Evolutionary conservation across 2,329 filamentous ascomycete species (phyloP).

Genomic region (Neofusicoccum sp.): DNA sequence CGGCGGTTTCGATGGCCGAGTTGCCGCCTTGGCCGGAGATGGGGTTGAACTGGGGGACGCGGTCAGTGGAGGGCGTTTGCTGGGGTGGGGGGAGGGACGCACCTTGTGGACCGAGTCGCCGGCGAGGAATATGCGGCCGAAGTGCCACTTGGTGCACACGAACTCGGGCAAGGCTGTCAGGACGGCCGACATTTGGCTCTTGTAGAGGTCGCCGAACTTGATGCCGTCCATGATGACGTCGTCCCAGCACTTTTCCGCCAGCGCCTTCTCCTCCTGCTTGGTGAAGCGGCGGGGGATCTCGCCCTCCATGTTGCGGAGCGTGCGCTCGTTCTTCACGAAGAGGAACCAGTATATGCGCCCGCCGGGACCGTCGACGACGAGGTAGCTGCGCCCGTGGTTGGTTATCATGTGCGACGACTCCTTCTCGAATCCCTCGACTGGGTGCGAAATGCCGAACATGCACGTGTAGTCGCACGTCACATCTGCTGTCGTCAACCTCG

Average conservation of each 20-base stretch:
- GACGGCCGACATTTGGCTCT: conserved; percentile 23
- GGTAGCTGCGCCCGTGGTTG: conserved; percentile 21
- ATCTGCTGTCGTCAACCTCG: background rate
- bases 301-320: conserved; percentile 21
- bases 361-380: conserved; percentile 22
- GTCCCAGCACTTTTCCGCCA: conserved; percentile 28
- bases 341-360: conserved; percentile 27
- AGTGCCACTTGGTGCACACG: conserved; percentile 40
- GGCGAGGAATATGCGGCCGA: conserved; percentile 38
- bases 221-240: conserved; percentile 28
- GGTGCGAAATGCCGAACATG: conserved; percentile 8
- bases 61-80: background rate
- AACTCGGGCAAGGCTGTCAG: conserved; percentile 37
- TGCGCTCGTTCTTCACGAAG: conserved; percentile 27
- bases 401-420: conserved; percentile 10
- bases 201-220: conserved; percentile 38
- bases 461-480: background rate
- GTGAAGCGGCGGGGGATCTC: conserved; percentile 29
- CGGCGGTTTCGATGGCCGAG: conserved; percentile 25
- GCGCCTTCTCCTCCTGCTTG: conserved; percentile 30
- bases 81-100: background rate
- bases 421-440: background rate
- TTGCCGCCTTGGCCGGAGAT: conserved; percentile 25
- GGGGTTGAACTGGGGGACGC: conserved; percentile 18
- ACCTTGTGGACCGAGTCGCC: conserved; percentile 47